A percentile compares a stretch with the other conserved stretches of the same genome.
phyloP scores from a whole-genome alignment of 306 rosid genomes.

The Gynostemma pentaphyllum region DNA sequence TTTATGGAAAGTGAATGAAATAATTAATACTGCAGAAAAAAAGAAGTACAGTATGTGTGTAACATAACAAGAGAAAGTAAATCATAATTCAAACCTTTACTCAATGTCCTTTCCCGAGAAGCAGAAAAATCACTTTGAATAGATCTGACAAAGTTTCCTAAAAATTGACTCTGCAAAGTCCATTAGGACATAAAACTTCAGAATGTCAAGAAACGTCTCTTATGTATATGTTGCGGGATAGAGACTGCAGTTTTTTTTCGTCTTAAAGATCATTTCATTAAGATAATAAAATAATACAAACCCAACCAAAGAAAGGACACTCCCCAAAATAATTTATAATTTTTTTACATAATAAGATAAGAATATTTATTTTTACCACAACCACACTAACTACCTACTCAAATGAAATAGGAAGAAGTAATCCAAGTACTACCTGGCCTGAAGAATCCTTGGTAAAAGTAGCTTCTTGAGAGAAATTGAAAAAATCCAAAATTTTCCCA shows the following conservation, averaged over 20 bases:
- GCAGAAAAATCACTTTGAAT: conserved; percentile 17
- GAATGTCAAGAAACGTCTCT: neutral
- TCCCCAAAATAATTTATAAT: too few relatives aligned
- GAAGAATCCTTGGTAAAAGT: conserved; percentile 11
- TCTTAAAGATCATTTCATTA: too few relatives aligned
- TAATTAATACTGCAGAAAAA: neutral
- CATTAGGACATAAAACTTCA: conserved; percentile 3
- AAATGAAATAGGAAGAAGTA: neutral
- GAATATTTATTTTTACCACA: neutral
- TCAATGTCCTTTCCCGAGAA: conserved; percentile 17
- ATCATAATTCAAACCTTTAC: conserved; percentile 5
- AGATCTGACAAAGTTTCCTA: conserved; percentile 13
- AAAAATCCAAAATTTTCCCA: conserved; percentile 19
- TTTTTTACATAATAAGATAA: neutral
- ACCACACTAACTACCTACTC: neutral
- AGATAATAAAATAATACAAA: too few relatives aligned
- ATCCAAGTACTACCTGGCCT: conserved; percentile 15
- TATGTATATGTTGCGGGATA: neutral
- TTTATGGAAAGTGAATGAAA: too few relatives aligned
- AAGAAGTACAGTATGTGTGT: neutral
- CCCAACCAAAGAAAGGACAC: too few relatives aligned
- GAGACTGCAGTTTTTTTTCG: too few relatives aligned
- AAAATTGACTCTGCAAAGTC: conserved; percentile 15
- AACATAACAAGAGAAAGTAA: neutral
- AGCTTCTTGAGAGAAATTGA: conserved; percentile 10